These are phyloP conservation scores for Naganishia vaughanmartiniae DNA, from an alignment of 768 basidiomycete species.

Conservation along the genomic window DNA sequence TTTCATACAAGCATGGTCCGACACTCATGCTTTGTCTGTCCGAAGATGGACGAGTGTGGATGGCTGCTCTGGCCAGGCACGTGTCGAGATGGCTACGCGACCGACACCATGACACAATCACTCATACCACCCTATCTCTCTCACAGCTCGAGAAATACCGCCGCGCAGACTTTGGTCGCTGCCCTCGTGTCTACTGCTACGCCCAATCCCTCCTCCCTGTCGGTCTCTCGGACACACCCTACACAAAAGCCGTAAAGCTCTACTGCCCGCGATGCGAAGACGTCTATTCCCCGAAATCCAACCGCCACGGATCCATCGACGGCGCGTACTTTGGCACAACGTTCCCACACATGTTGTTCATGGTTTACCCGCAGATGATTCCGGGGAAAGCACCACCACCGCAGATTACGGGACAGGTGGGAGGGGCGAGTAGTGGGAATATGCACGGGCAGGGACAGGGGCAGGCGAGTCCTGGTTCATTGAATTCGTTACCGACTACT, in stretches of 20 bases:
- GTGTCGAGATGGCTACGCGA: neutral
- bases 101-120: neutral
- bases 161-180: conserved; percentile 95
- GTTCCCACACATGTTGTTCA: conserved; percentile 93
- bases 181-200: conserved; percentile 94
- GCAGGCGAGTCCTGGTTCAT: neutral
- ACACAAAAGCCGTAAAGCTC: conserved; percentile 97
- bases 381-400: conserved; percentile 66
- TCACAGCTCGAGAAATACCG: conserved; percentile 85
- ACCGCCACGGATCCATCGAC: conserved; percentile 93
- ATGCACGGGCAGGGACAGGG: conserved; percentile 33
- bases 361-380: conserved; percentile 91
- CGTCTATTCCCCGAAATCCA: conserved; percentile 95
- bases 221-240: conserved; percentile 93
- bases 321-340: conserved; percentile 98
- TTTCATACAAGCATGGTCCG: no score
- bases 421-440: conserved; percentile 29
- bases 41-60: neutral
- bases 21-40: no score
- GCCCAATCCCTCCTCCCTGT: conserved; percentile 92
- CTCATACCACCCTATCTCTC: neutral
- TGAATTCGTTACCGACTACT: neutral
- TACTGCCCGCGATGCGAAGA: conserved; percentile 99
- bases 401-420: conserved; percentile 32
- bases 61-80: no score